Conservation (phyloP, 2,329 filamentous ascomycete species). For the Fusarium stilboides region DNA sequence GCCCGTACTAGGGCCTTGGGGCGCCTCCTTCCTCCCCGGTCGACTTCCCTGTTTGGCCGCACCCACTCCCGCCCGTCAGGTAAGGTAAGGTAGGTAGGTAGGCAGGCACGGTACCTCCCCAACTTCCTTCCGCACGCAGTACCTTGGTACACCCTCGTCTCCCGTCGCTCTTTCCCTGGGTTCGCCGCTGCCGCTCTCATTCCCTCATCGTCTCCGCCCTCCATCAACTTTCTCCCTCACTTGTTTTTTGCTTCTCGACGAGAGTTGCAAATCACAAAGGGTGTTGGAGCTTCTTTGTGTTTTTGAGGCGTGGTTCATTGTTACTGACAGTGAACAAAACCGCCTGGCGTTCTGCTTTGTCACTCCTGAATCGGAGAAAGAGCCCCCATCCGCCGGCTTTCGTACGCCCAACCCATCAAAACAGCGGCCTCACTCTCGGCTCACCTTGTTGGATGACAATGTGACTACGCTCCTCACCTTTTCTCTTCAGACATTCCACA, state of each 20-base stretch:
- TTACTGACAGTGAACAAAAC: slow-evolving; percentile 37
- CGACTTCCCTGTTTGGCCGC: slow-evolving; percentile 50
- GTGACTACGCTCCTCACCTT: slow-evolving; percentile 44
- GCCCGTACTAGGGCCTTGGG: slow-evolving; percentile 28
- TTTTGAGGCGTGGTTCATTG: slow-evolving; percentile 43
- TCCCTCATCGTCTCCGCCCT: slow-evolving; percentile 54
- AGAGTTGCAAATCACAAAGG: slow-evolving; percentile 50
- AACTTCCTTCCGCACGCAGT: slow-evolving; percentile 40
- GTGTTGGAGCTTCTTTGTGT: slow-evolving; percentile 42
- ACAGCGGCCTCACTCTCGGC: slow-evolving; percentile 48
- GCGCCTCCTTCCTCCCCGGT: slow-evolving; percentile 39
- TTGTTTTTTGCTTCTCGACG: slow-evolving; percentile 49
- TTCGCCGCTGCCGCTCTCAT: slow-evolving; percentile 49
- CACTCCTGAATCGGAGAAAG: slow-evolving; percentile 43
- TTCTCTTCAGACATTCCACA: slow-evolving; percentile 31
- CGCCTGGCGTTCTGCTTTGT: slow-evolving; percentile 34
- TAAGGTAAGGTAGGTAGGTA: slow-evolving; percentile 24
- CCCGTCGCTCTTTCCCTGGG: slow-evolving; percentile 45
- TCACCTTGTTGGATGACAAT: slow-evolving; percentile 50
- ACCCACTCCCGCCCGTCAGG: slow-evolving; percentile 48
- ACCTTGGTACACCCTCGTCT: slow-evolving; percentile 50
- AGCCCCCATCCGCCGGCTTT: slow-evolving; percentile 34
- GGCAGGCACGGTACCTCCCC: slow-evolving; percentile 28
- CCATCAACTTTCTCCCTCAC: slow-evolving; percentile 53
- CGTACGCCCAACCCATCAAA: slow-evolving; percentile 44